A percentile compares a stretch with the other conserved stretches of the same genome.
phyloP scores from a whole-genome alignment of 2,329 filamentous ascomycete species.

The Rutstroemia sp. region DNA sequence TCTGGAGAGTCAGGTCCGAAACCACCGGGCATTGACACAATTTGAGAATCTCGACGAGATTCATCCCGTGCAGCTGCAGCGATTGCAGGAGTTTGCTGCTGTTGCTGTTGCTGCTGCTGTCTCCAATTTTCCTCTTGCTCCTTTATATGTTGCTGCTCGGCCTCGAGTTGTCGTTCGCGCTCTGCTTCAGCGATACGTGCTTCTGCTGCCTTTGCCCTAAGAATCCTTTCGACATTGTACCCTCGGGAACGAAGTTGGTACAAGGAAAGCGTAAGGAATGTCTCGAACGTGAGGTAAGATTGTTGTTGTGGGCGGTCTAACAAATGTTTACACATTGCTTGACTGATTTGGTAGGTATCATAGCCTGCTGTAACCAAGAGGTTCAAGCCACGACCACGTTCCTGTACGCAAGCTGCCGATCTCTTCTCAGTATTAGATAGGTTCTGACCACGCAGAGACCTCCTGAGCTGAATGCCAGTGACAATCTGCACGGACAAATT shows the following conservation, averaged over 20 bases:
- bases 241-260: slow-evolving; percentile 76
- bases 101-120: slow-evolving; percentile 22
- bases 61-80: slow-evolving; percentile 15
- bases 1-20: slow-evolving; percentile 60
- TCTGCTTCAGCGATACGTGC: slow-evolving; percentile 80
- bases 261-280: slow-evolving; percentile 78
- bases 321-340: slow-evolving; percentile 74
- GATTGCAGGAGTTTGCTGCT: slow-evolving; percentile 15
- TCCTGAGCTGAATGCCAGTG: slow-evolving; percentile 66
- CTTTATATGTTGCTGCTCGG: slow-evolving; percentile 62
- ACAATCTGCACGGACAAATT: slow-evolving; percentile 74
- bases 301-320: slow-evolving; percentile 79
- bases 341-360: slow-evolving; percentile 88
- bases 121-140: slow-evolving; percentile 46
- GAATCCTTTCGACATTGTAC: slow-evolving; percentile 93
- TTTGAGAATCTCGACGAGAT: slow-evolving; percentile 32
- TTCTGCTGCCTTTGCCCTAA: slow-evolving; percentile 81
- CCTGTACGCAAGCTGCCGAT: slow-evolving; percentile 61
- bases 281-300: slow-evolving; percentile 84
- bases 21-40: slow-evolving; percentile 60
- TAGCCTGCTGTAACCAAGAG: slow-evolving; percentile 66
- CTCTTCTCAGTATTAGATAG: slow-evolving; percentile 67
- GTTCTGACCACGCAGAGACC: slow-evolving; percentile 64
- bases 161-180: slow-evolving; percentile 64
- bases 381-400: slow-evolving; percentile 47